These are phyloP conservation scores for Globisporangium okanoganense DNA, from an alignment of 352 stramenopile genomes.

Conservation along the genomic window DNA sequence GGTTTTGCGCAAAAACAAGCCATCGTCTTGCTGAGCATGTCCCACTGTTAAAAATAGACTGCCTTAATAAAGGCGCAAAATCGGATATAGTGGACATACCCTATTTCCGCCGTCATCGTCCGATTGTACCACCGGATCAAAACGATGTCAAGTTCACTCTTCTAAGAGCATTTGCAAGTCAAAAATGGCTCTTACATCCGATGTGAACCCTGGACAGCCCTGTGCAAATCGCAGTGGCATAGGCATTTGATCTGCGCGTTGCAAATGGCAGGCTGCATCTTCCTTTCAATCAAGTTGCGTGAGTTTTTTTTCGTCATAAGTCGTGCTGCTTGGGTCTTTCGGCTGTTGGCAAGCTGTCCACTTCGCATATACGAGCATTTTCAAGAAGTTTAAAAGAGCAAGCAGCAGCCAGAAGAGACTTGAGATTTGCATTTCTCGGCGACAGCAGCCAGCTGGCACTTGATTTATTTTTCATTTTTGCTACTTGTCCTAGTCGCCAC, in stretches of 20 bases:
- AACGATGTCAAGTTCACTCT: not conserved
- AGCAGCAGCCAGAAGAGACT: too few relatives aligned
- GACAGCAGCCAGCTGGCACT: not conserved
- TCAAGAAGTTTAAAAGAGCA: not conserved
- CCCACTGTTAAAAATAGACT: slow-evolving; percentile 2
- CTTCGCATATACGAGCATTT: slow-evolving; percentile 3
- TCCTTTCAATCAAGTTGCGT: slow-evolving; percentile 2
- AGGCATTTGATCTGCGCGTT: not conserved
- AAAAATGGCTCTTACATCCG: not conserved
- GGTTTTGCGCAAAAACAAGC: not conserved
- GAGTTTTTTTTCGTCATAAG: not conserved
- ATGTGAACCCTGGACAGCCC: too few relatives aligned
- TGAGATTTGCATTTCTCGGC: not conserved
- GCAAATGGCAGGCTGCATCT: not conserved
- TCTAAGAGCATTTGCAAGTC: not conserved
- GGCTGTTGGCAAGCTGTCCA: not conserved
- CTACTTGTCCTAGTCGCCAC: not conserved
- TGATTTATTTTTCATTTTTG: slow-evolving; percentile 1
- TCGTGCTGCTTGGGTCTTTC: slow-evolving; percentile 1
- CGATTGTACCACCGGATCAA: not conserved
- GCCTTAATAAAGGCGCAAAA: not conserved
- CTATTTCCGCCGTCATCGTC: slow-evolving; percentile 2
- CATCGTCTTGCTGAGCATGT: not conserved
- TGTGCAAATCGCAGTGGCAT: not conserved
- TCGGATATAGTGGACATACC: not conserved